Evolutionary conservation across 2,329 filamentous ascomycete species (phyloP).

Genomic region (Camillea tinctor): DNA sequence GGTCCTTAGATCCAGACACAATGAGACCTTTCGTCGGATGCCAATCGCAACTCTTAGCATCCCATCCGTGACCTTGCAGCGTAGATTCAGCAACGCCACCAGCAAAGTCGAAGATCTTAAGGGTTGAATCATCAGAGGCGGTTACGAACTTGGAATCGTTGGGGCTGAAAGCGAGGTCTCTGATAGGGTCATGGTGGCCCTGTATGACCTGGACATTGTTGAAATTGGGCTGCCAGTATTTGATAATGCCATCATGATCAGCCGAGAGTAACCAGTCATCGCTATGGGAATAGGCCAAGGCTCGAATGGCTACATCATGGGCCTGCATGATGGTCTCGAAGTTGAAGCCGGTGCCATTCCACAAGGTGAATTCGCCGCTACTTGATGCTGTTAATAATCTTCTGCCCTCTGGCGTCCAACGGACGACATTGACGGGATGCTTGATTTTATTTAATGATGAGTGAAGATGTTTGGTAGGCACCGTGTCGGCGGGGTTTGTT

Average conservation of each 20-base stretch:
- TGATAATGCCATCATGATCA: conserved; percentile 91
- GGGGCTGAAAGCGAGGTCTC: conserved; percentile 89
- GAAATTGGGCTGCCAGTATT: conserved; percentile 99
- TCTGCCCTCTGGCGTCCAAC: conserved; percentile 95
- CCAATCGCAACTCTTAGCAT: conserved; percentile 96
- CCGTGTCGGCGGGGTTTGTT: conserved; percentile 75
- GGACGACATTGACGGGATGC: conserved; percentile 93
- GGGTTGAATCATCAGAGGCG: conserved; percentile 85
- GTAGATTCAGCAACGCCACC: conserved; percentile 79
- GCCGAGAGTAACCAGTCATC: conserved; percentile 97
- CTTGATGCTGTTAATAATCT: conserved; percentile 89
- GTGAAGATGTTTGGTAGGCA: conserved; percentile 93
- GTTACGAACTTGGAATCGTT: conserved; percentile 96
- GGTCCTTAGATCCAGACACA: conserved; percentile 95
- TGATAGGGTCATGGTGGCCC: conserved; percentile 84
- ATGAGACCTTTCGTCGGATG: conserved; percentile 92
- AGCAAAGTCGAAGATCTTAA: conserved; percentile 97
- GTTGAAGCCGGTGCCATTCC: conserved; percentile 99
- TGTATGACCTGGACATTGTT: conserved; percentile 97
- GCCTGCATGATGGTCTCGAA: conserved; percentile 99
- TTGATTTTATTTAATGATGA: conserved; percentile 99
- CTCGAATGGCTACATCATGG: conserved; percentile 83
- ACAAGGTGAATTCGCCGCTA: conserved; percentile 95
- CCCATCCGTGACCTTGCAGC: conserved; percentile 94
- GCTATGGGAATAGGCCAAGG: conserved; percentile 85